phyloP scores from a whole-genome alignment of 2,329 filamentous ascomycete species.

The Aquanectria penicillioides region DNA sequence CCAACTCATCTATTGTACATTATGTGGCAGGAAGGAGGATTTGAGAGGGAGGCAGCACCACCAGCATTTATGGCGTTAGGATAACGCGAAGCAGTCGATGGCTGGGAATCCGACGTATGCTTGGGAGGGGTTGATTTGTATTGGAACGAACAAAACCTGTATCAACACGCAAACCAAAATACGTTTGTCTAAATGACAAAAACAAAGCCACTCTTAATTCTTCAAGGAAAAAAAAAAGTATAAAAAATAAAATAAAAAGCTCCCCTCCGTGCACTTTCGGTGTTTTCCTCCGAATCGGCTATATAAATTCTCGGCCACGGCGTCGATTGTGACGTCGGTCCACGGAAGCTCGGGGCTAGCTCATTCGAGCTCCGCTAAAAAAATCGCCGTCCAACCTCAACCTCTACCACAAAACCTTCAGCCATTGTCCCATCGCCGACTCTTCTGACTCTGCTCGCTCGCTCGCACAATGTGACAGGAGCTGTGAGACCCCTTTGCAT shows the following conservation, averaged over 20 bases:
- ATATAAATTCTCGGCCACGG: constrained; percentile 14
- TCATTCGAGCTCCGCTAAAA: constrained; percentile 19
- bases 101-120: constrained; percentile 29
- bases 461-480: constrained; percentile 39
- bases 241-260: too few species aligned
- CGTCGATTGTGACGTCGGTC: constrained; percentile 23
- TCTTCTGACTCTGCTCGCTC: neutral
- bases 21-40: constrained; percentile 28
- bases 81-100: constrained; percentile 31
- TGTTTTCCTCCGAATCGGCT: constrained; percentile 20
- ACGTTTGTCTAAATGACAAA: constrained; percentile 26
- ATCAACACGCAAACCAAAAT: constrained; percentile 34
- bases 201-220: constrained; percentile 37
- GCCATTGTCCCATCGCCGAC: neutral
- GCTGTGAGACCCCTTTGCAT: constrained; percentile 11
- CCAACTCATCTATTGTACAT: constrained; percentile 36
- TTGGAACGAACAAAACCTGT: constrained; percentile 35
- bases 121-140: constrained; percentile 35
- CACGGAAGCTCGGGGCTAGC: constrained; percentile 23
- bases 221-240: too few species aligned
- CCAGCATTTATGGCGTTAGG: constrained; percentile 42
- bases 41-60: constrained; percentile 22
- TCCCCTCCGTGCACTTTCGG: neutral
- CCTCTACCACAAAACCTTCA: neutral
- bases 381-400: constrained; percentile 5